Evolutionary conservation across 768 basidiomycete species (phyloP).

Genomic region (Tulasnella sp.): DNA sequence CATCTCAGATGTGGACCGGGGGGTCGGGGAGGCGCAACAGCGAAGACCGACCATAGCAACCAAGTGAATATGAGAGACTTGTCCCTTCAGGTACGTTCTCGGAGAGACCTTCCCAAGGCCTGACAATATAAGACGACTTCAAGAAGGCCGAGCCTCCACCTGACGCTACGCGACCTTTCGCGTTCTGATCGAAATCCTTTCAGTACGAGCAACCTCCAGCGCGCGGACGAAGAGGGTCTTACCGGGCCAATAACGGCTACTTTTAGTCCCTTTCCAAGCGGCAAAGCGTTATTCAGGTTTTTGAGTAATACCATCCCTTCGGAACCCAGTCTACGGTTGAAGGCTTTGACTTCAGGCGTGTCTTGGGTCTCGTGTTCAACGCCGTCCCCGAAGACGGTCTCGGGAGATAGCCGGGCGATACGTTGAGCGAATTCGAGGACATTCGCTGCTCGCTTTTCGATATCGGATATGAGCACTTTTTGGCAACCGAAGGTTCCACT

Average conservation of each 20-base stretch:
- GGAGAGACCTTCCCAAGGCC: slow-evolving; percentile 68
- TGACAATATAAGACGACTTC: slow-evolving; percentile 69
- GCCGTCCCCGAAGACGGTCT: slow-evolving; percentile 52
- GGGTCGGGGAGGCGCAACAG: background rate
- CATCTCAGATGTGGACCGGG: background rate
- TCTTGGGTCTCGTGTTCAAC: slow-evolving; percentile 29
- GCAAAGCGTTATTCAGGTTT: slow-evolving; percentile 57
- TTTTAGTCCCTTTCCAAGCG: slow-evolving; percentile 56
- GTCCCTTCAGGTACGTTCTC: slow-evolving; percentile 49
- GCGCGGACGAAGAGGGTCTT: slow-evolving; percentile 54
- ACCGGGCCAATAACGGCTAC: slow-evolving; percentile 65
- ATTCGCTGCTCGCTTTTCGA: slow-evolving; percentile 33
- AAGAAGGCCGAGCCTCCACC: slow-evolving; percentile 72
- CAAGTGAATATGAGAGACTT: slow-evolving; percentile 62
- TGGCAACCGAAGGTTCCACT: slow-evolving; percentile 41
- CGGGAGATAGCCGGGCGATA: slow-evolving; percentile 20
- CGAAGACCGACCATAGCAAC: slow-evolving; percentile 51
- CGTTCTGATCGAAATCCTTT: slow-evolving; percentile 62
- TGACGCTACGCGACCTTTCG: slow-evolving; percentile 61
- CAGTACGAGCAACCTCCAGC: slow-evolving; percentile 65
- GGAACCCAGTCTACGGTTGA: slow-evolving; percentile 64
- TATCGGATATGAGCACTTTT: slow-evolving; percentile 32
- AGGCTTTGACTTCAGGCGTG: slow-evolving; percentile 33
- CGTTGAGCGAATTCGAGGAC: slow-evolving; percentile 39
- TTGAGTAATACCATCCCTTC: slow-evolving; percentile 72